These are phyloP conservation scores for Aspergillus ustus DNA, from an alignment of 2,329 filamentous ascomycete species.

Conservation along the genomic window DNA sequence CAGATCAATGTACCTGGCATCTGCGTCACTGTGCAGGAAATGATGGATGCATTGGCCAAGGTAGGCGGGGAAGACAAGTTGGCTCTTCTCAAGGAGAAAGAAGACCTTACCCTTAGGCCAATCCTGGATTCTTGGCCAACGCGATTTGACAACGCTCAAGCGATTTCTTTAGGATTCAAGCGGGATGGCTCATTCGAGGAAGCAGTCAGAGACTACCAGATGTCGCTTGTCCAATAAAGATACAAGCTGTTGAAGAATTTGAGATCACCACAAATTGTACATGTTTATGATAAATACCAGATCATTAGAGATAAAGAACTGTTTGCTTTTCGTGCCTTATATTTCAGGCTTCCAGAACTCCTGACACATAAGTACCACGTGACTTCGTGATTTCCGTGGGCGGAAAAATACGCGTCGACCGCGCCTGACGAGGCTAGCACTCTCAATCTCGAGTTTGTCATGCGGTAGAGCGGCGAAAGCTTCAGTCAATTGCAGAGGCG, in stretches of 20 bases:
- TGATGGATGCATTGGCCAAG: conserved; percentile 60
- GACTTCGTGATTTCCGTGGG: conserved; percentile 14
- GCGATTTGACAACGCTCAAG: conserved; percentile 58
- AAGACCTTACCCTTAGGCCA: conserved; percentile 54
- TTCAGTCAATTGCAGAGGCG: too few species aligned
- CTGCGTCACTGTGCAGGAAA: conserved; percentile 58
- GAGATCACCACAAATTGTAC: conserved; percentile 3
- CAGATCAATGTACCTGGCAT: conserved; percentile 63
- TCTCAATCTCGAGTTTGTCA: not conserved
- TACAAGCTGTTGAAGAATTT: not conserved
- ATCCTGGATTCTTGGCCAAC: conserved; percentile 63
- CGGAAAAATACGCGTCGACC: conserved; percentile 23
- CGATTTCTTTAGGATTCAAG: conserved; percentile 57
- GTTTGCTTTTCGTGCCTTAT: not conserved
- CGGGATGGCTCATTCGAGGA: conserved; percentile 59
- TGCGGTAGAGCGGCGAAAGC: not conserved
- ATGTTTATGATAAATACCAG: conserved; percentile 4
- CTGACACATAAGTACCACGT: conserved; percentile 1
- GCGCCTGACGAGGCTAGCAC: conserved; percentile 5
- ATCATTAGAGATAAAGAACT: not conserved
- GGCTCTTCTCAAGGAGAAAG: conserved; percentile 56
- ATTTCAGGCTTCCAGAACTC: not conserved
- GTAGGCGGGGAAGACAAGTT: conserved; percentile 60
- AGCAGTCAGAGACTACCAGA: conserved; percentile 61
- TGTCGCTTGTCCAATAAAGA: conserved; percentile 31